phyloP scores from a whole-genome alignment of 163 green algal genomes.

The Trebouxiophyceae sp. region DNA sequence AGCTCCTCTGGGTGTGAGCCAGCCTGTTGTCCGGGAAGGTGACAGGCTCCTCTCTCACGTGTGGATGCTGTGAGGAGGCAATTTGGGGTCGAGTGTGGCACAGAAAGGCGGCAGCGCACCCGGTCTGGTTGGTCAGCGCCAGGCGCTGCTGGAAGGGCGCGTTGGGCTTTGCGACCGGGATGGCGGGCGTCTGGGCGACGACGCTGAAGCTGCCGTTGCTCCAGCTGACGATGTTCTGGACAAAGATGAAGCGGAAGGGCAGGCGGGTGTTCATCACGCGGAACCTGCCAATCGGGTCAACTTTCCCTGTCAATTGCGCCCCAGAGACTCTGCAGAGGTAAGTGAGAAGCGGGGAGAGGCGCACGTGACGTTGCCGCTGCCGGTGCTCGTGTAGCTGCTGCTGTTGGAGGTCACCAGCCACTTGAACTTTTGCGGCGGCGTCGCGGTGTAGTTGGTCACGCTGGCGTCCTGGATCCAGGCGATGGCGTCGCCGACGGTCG shows the following conservation, averaged over 20 bases:
- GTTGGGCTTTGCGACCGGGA: slow-evolving; percentile 7
- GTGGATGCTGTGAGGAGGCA: too few species aligned
- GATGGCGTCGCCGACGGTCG: neutral
- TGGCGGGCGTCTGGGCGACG: slow-evolving; percentile 5
- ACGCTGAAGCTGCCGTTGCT: slow-evolving; percentile 8
- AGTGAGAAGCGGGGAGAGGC: neutral
- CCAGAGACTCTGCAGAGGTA: too few species aligned
- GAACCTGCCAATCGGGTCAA: too few species aligned
- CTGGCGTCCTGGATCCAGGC: slow-evolving; percentile 3
- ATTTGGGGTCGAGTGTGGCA: too few species aligned
- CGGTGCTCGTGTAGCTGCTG: neutral
- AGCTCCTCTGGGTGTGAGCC: too few species aligned
- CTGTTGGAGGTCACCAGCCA: neutral
- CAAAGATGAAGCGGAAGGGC: slow-evolving; percentile 10
- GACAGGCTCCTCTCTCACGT: too few species aligned
- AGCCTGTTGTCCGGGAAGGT: too few species aligned
- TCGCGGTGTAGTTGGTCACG: slow-evolving; percentile 5
- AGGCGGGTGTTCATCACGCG: slow-evolving; percentile 9
- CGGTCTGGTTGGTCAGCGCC: slow-evolving; percentile 10
- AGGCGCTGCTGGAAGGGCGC: slow-evolving; percentile 4
- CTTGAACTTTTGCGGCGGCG: slow-evolving; percentile 15
- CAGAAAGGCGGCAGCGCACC: neutral
- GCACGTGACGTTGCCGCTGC: slow-evolving; percentile 9
- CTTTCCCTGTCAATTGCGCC: too few species aligned
- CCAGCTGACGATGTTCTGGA: slow-evolving; percentile 2